Base-by-base conservation (phyloP, 169 alveolate species). In the Eimeria tenella region DNA sequence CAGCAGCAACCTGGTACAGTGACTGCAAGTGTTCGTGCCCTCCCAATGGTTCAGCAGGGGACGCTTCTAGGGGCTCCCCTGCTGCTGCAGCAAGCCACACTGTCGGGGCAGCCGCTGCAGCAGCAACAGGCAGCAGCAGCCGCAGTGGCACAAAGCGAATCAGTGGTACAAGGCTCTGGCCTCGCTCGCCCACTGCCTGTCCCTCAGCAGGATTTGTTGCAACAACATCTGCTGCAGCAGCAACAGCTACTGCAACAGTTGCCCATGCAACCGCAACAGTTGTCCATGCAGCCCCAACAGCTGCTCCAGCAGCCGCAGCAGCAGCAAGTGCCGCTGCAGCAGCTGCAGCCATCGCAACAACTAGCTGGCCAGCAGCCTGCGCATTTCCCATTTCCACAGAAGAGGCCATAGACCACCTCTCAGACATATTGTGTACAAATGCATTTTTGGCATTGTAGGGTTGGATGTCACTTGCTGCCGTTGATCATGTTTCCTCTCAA, bases 41-140 rank as follows among this genome's bases (percentile, higher is more conserved):
- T 49, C 84, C 84, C 7, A 49, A 56, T 11, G 31, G 31, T 73
- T 52, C 84, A 73, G 84, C 84, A 25, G 62, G 31, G n/a, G 10
- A 25, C 84, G 23, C 84, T 42, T 42, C 5, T 73, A 49, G 60
- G 31, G 23, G 21, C 84, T 4, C 84, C 84, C 8, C 60, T 73
- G 60, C 84, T 73, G 62, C 60, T 73, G 19, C 84, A 73, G 84
- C 84, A 73, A 17, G 58, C 84, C 50, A 15, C 84, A 19, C 60
- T 73, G 8, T 7, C 77, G 9, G 50, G 52, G 3, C 77, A 68
- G 77, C 77, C 77, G 7, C 31, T 68, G 25, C 77, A 68, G 84
- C 84, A 73, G 84, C 84, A 73, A 56, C 58, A 42, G 50, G 60
- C 84, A 25, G 84, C 84, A 73, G 84, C 84, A 25, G 84, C 84